A percentile compares a stretch with the other conserved stretches of the same genome.
phyloP scores from a whole-genome alignment of 192 early-diverging fungal genomes.

The Nowakowskiella sp. region DNA sequence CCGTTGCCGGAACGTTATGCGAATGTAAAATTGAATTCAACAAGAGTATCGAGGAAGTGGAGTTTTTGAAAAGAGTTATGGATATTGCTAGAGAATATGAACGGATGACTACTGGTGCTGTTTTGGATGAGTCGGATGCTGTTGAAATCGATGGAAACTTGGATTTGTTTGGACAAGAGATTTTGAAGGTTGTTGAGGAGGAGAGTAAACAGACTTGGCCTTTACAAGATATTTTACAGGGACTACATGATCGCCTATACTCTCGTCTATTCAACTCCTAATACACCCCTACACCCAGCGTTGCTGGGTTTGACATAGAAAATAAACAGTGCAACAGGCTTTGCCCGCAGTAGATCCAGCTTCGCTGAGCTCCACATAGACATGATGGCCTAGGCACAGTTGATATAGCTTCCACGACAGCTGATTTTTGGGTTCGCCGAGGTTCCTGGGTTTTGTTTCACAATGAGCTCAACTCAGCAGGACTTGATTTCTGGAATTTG shows the following conservation, averaged over 20 bases:
- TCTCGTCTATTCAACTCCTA: slow-evolving; percentile 42
- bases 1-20: slow-evolving; percentile 5
- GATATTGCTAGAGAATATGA: neutral
- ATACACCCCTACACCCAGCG: too few species aligned
- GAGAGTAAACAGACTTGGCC: neutral
- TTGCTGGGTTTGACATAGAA: too few species aligned
- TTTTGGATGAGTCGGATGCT: neutral
- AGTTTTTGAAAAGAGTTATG: neutral
- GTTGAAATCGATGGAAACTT: slow-evolving; percentile 15
- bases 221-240: slow-evolving; percentile 35
- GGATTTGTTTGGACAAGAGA: neutral
- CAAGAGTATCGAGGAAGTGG: neutral
- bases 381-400: too few species aligned
- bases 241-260: slow-evolving; percentile 35
- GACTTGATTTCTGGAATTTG: too few species aligned
- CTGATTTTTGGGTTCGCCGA: too few species aligned
- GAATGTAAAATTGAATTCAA: neutral
- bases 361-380: too few species aligned
- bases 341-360: too few species aligned
- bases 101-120: neutral
- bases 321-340: too few species aligned
- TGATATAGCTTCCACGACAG: too few species aligned
- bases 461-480: too few species aligned
- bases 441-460: too few species aligned
- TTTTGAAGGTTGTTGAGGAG: neutral